Base-by-base conservation (phyloP, 495 filamentous ascomycete species). In the Talaromyces proteolyticus region DNA sequence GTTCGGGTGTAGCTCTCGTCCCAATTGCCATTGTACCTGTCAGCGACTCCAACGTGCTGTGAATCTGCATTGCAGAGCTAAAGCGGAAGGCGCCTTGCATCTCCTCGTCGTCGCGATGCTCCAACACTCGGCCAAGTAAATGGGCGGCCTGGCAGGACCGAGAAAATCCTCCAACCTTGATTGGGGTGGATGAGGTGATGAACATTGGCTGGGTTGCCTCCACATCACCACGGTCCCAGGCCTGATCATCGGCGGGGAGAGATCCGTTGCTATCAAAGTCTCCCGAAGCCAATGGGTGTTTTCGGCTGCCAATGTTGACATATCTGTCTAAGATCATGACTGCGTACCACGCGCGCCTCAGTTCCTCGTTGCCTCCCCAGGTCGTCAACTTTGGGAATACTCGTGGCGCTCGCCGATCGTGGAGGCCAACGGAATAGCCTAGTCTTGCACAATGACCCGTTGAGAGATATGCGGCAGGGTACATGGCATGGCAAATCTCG, bases 271-370 rank as follows among this genome's bases (percentile, higher is more conserved):
- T 24, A n/a, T 16, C 43, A 16, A 24, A 16, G 40, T 42, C 40
- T 46, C 26, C 43, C 8, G 21, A 24, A 6, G 21, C 43, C 26
- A 46, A 26, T 2, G 43, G 43, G n/a, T 26, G 43, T 8, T 26
- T 26, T 10, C n/a, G 5, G 26, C 20, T 26, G 21, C 43, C 43
- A 3, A 46, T 24, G 11, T 46, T 46, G 21, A 46, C 43, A 23
- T 46, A 46, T 24, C 43, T 55, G 46, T 79, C 74, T 6, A 74
- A 60, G 10, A 78, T 55, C 36, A 75, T 63, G n/a, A 77, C 65
- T n/a, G 60, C 69, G 74, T 75, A 79, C 75, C 74, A 77, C 0
- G 67, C 64, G 41, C 76, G 40, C 18, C 63, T 53, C 6, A 73
- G 52, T 52, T 79, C 75, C 51, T 79, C 75, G n/a, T 55, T 52